Evolutionary conservation across 148 eudicot genomes (phyloP).

Genomic region (Chenopodium berlandieri): DNA sequence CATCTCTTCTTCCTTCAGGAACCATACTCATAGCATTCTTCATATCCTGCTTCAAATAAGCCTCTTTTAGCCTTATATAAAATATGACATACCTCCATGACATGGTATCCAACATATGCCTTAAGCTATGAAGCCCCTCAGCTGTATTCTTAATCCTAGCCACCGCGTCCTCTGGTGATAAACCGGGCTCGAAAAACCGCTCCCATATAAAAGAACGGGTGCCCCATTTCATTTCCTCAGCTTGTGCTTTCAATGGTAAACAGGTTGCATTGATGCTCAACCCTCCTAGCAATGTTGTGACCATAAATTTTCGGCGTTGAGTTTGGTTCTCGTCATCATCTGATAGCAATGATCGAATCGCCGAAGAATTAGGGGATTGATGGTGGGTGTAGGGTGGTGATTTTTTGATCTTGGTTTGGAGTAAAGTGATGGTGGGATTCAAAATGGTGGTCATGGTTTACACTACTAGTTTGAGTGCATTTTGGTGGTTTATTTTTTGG

Average conservation of each 20-base stretch:
- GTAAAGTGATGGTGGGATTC: conserved; percentile 39
- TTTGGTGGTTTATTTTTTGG: conserved; percentile 12
- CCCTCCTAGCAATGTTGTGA: conserved; percentile 45
- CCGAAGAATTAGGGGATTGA: conserved; percentile 7
- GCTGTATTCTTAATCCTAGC: conserved; percentile 69
- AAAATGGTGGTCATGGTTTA: conserved; percentile 48
- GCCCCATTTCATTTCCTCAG: conserved; percentile 72
- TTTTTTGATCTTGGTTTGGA: conserved; percentile 40
- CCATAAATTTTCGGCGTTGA: conserved; percentile 45
- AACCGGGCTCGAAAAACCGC: conserved; percentile 66
- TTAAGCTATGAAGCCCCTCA: conserved; percentile 65
- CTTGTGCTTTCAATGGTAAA: conserved; percentile 39
- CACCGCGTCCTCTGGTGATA: conserved; percentile 80
- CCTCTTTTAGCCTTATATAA: conserved; percentile 62
- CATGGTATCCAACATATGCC: conserved; percentile 82
- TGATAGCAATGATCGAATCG: conserved; percentile 26
- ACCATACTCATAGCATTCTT: conserved; percentile 53
- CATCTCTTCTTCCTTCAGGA: conserved; percentile 35
- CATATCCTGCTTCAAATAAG: conserved; percentile 77
- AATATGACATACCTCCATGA: conserved; percentile 85
- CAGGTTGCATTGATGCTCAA: conserved; percentile 30
- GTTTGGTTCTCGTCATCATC: conserved; percentile 19
- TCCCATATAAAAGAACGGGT: conserved; percentile 67
- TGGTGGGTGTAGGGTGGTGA: conserved; percentile 22
- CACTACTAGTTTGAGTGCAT: not conserved